phyloP scores from a whole-genome alignment of 257 asterid genomes.

The Primulina tabacum region DNA sequence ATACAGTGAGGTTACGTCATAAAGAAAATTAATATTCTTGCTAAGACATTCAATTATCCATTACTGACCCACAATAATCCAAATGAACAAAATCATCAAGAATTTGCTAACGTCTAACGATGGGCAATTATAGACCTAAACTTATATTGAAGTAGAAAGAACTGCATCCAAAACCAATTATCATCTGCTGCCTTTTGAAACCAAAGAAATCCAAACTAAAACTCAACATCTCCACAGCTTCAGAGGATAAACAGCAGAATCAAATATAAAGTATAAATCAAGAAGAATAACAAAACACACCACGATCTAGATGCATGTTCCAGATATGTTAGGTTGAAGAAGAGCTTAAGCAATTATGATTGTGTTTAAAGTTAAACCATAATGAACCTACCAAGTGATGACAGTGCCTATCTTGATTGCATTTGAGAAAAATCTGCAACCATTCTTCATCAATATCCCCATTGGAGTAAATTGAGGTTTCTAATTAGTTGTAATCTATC shows the following conservation, averaged over 20 bases:
- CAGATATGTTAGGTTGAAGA: slow-evolving; percentile 7
- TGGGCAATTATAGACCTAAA: slow-evolving; percentile 2
- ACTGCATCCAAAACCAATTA: neutral
- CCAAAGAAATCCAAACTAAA: neutral
- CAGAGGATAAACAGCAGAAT: neutral
- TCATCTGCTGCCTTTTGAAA: neutral
- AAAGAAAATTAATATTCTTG: slow-evolving; percentile 1
- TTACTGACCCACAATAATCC: neutral
- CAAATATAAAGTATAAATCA: neutral
- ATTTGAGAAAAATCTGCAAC: slow-evolving; percentile 62
- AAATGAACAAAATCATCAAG: neutral
- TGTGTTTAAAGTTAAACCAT: neutral
- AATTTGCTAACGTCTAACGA: neutral
- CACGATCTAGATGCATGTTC: neutral
- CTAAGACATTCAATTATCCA: neutral
- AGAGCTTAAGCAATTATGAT: slow-evolving; percentile 11
- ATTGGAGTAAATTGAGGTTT: slow-evolving; percentile 38
- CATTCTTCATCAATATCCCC: slow-evolving; percentile 71
- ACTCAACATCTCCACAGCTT: neutral
- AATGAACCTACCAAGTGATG: slow-evolving; percentile 9
- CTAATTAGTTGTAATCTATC: slow-evolving; percentile 35
- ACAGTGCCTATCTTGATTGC: slow-evolving; percentile 81
- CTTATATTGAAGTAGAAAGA: neutral
- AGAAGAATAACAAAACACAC: neutral
- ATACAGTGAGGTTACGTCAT: neutral